phyloP scores from a whole-genome alignment of 2,329 filamentous ascomycete species.

The Orbilia oligospora region DNA sequence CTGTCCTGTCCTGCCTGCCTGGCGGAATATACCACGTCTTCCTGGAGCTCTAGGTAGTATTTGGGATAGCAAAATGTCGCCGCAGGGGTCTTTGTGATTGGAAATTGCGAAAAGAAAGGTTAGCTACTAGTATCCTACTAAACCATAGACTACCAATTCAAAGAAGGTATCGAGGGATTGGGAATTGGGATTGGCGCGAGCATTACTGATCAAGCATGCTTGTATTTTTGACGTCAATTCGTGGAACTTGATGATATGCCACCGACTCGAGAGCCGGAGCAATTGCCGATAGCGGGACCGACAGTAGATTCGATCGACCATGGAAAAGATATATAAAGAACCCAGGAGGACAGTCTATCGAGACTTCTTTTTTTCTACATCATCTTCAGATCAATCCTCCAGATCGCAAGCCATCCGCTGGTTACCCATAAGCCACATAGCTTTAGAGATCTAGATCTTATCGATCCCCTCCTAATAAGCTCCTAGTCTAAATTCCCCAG shows the following conservation, averaged over 20 bases:
- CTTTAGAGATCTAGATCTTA: slow-evolving; percentile 26
- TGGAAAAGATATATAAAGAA: slow-evolving; percentile 35
- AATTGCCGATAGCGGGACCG: slow-evolving; percentile 9
- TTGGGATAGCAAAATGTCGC: slow-evolving; percentile 21
- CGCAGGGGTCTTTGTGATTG: slow-evolving; percentile 32
- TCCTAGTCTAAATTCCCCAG: slow-evolving; percentile 38
- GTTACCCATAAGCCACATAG: slow-evolving; percentile 10
- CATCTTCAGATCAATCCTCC: slow-evolving; percentile 38
- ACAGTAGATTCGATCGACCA: not conserved
- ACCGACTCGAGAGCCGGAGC: slow-evolving; percentile 13
- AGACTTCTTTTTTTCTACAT: slow-evolving; percentile 2
- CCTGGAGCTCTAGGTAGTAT: slow-evolving; percentile 28
- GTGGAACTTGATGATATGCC: slow-evolving; percentile 15
- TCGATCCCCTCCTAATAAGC: not conserved
- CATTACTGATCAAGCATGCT: slow-evolving; percentile 53
- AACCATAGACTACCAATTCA: not conserved
- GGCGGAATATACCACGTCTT: slow-evolving; percentile 25
- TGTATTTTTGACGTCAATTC: slow-evolving; percentile 42
- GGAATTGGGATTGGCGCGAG: slow-evolving; percentile 3
- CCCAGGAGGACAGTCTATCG: slow-evolving; percentile 1
- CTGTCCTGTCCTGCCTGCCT: slow-evolving; percentile 20
- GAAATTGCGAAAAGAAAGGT: slow-evolving; percentile 2
- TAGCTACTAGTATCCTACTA: not conserved
- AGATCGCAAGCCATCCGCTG: slow-evolving; percentile 30
- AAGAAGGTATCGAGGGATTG: slow-evolving; percentile 12